Evolutionary conservation across 1,284 basidiomycete species (phyloP).

Genomic region (Puccinia novopanici): DNA sequence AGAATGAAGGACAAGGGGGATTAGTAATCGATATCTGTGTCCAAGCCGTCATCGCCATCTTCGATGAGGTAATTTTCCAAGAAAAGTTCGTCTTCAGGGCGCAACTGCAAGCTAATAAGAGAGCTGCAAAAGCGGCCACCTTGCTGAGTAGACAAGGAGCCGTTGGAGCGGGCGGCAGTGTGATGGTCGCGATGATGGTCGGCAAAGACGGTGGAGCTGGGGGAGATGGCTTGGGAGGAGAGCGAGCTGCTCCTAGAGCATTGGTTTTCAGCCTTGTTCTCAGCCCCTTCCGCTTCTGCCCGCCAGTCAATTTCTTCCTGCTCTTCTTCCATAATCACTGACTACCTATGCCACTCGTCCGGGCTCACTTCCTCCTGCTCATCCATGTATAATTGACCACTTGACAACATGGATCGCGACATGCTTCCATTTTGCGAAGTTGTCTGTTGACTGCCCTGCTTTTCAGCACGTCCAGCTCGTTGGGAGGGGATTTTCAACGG

Average conservation of each 20-base stretch:
- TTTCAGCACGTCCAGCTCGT: background rate
- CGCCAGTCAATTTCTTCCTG: background rate
- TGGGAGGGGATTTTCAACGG: background rate
- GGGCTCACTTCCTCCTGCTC: background rate
- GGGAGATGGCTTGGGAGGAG: slow-evolving; percentile 15
- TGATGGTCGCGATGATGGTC: background rate
- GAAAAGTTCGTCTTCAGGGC: slow-evolving; percentile 33
- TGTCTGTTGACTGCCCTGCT: background rate
- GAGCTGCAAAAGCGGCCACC: background rate
- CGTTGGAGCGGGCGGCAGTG: background rate
- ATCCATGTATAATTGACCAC: background rate
- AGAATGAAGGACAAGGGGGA: background rate
- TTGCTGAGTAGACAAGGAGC: background rate
- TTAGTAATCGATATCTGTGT: slow-evolving; percentile 3
- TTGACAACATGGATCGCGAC: slow-evolving; percentile 2
- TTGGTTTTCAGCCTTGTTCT: background rate
- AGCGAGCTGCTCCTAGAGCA: background rate
- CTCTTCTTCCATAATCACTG: slow-evolving; percentile 21
- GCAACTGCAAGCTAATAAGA: slow-evolving; percentile 7
- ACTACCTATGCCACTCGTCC: background rate
- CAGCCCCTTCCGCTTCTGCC: background rate
- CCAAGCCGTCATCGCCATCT: slow-evolving; percentile 27
- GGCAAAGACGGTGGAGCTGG: slow-evolving; percentile 26
- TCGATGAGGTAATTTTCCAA: slow-evolving; percentile 28
- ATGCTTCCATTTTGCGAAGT: background rate